Conservation (phyloP, 202 grass and related monocot genomes). For the Setaria viridis region DNA sequence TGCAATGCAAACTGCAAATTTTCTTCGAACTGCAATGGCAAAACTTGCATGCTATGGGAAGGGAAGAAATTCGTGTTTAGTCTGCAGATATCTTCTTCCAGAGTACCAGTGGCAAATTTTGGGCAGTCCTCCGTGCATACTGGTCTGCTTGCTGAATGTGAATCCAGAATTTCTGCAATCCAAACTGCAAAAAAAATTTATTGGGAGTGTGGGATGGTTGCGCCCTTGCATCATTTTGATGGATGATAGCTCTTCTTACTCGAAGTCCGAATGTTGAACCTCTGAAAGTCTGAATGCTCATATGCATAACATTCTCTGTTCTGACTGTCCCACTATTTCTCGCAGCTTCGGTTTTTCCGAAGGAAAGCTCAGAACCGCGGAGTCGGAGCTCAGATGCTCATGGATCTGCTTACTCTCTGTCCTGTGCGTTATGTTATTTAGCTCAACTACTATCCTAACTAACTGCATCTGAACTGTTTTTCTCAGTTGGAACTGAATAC, state of each 20-base stretch:
- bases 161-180: not conserved
- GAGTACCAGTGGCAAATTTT: not conserved
- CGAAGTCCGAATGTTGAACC: not conserved
- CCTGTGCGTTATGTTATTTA: slow-evolving; percentile 16
- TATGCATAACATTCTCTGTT: not conserved
- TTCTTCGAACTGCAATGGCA: not conserved
- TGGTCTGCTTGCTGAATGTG: slow-evolving; percentile 17
- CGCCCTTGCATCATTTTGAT: not conserved
- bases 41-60: not conserved
- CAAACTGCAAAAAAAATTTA: no score
- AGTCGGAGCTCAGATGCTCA: not conserved
- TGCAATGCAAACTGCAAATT: slow-evolving; percentile 17
- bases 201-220: no score
- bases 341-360: slow-evolving; percentile 2
- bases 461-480: not conserved
- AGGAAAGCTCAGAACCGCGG: not conserved
- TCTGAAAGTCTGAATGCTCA: not conserved
- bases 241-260: not conserved
- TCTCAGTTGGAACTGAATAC: not conserved
- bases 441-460: not conserved
- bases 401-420: not conserved
- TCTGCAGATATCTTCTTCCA: not conserved
- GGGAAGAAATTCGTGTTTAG: not conserved
- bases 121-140: not conserved
- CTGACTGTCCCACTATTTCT: not conserved